Conservation (phyloP, 2,329 filamentous ascomycete genomes). For the Aureobasidium sp. region DNA sequence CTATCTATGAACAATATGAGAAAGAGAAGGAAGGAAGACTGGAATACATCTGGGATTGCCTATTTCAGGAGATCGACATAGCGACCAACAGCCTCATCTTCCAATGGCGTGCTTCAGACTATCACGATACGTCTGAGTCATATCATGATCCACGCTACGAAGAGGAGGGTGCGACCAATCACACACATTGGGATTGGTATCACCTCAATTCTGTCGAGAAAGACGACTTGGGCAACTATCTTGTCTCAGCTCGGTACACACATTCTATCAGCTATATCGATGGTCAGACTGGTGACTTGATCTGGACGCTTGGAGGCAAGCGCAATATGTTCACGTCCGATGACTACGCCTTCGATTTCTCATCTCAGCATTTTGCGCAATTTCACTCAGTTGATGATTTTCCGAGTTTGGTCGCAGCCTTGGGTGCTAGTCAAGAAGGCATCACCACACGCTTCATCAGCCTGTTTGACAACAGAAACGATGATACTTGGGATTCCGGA, state of each 20-base stretch:
- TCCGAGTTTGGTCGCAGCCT: constrained; percentile 12
- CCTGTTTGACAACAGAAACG: constrained; percentile 41
- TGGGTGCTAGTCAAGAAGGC: constrained; percentile 16
- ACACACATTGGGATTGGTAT: constrained; percentile 40
- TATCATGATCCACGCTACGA: constrained; percentile 28
- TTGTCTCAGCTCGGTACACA: constrained; percentile 45
- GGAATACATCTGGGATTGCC: constrained; percentile 34
- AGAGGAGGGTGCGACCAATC: constrained; percentile 28
- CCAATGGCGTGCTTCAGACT: constrained; percentile 30
- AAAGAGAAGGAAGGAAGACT: constrained; percentile 24
- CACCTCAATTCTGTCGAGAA: constrained; percentile 51
- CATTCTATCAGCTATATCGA: constrained; percentile 41
- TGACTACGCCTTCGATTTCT: constrained; percentile 24
- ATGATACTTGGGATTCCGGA: not conserved
- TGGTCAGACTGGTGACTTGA: constrained; percentile 37
- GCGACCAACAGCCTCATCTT: constrained; percentile 30
- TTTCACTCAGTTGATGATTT: constrained; percentile 36
- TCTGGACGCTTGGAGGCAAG: constrained; percentile 41
- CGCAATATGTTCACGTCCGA: constrained; percentile 20
- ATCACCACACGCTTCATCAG: constrained; percentile 27
- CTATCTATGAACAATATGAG: constrained; percentile 28
- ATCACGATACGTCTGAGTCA: constrained; percentile 19
- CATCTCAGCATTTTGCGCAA: constrained; percentile 44
- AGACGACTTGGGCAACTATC: constrained; percentile 41
- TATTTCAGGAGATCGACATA: constrained; percentile 37